Conservation (phyloP, 306 rosid genomes). For the Macrotyloma uniflorum region DNA sequence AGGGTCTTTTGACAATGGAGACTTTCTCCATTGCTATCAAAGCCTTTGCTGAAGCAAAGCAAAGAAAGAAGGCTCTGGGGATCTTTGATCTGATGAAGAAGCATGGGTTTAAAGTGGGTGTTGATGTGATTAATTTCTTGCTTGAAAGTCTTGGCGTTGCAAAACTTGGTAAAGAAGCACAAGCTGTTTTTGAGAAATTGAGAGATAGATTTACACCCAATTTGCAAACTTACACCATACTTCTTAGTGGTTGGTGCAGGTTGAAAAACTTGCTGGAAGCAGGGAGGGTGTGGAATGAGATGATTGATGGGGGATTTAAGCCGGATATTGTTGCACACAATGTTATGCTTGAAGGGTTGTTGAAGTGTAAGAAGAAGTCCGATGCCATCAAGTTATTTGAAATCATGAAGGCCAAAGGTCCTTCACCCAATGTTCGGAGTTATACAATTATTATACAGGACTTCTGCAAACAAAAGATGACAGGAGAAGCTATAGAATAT, state of each 20-base stretch:
- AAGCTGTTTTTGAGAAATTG: conserved; percentile 71
- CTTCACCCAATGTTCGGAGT: conserved; percentile 65
- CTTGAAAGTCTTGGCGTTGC: conserved; percentile 77
- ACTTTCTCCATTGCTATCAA: conserved; percentile 75
- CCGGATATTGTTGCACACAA: conserved; percentile 87
- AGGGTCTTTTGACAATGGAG: conserved; percentile 74
- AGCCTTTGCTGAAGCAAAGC: conserved; percentile 82
- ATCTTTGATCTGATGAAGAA: conserved; percentile 87
- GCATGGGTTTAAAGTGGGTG: conserved; percentile 64
- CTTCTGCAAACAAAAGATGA: conserved; percentile 70
- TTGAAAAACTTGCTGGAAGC: conserved; percentile 81
- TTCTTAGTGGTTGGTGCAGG: conserved; percentile 87
- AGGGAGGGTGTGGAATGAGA: conserved; percentile 91
- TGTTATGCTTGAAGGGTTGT: conserved; percentile 78
- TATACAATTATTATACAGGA: conserved; percentile 71
- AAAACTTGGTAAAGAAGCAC: conserved; percentile 84
- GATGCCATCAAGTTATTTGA: conserved; percentile 87
- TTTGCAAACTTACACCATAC: conserved; percentile 74
- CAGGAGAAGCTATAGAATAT: conserved; percentile 68
- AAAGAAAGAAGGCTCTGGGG: conserved; percentile 85
- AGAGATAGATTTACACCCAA: conserved; percentile 59
- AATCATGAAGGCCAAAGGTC: conserved; percentile 91
- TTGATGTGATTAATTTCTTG: conserved; percentile 71
- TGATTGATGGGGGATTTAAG: conserved; percentile 74
- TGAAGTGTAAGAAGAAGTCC: conserved; percentile 72